A percentile compares a stretch with the other conserved stretches of the same genome.
Conservation (phyloP, 345 rosid genomes). For the Physaria fendleri region DNA sequence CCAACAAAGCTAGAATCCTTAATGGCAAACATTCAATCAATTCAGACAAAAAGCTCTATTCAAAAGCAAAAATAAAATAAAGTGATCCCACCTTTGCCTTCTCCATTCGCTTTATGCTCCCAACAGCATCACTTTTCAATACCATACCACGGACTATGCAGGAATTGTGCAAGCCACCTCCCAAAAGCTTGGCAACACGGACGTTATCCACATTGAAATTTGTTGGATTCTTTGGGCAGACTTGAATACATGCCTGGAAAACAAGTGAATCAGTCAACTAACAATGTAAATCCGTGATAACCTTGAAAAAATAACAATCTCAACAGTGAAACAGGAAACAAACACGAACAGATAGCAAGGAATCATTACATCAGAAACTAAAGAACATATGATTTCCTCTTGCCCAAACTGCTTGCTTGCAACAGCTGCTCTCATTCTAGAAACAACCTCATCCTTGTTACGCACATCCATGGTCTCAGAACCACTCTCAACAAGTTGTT, state of each 20-base stretch:
- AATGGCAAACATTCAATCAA: no score
- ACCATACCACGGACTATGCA: conserved; percentile 76
- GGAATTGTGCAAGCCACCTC: conserved; percentile 78
- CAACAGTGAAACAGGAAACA: neutral
- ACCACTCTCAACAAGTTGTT: conserved; percentile 64
- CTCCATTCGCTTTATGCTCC: conserved; percentile 68
- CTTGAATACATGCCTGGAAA: conserved; percentile 86
- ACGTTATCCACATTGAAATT: conserved; percentile 90
- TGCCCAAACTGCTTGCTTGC: conserved; percentile 96
- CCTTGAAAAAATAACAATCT: neutral
- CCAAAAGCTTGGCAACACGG: conserved; percentile 80
- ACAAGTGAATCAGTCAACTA: neutral
- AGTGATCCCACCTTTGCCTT: conserved; percentile 65
- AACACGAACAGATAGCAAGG: neutral
- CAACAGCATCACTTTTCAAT: conserved; percentile 74
- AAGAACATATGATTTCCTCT: conserved; percentile 66
- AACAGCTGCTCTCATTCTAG: conserved; percentile 81
- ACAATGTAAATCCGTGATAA: neutral
- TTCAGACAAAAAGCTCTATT: no score
- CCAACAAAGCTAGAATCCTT: no score
- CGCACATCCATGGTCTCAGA: conserved; percentile 95
- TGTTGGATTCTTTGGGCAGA: conserved; percentile 82
- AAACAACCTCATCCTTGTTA: conserved; percentile 57
- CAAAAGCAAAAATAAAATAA: no score
- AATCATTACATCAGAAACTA: conserved; percentile 64